phyloP scores from a whole-genome alignment of 306 rosid genomes.

The Medicago ruthenica region DNA sequence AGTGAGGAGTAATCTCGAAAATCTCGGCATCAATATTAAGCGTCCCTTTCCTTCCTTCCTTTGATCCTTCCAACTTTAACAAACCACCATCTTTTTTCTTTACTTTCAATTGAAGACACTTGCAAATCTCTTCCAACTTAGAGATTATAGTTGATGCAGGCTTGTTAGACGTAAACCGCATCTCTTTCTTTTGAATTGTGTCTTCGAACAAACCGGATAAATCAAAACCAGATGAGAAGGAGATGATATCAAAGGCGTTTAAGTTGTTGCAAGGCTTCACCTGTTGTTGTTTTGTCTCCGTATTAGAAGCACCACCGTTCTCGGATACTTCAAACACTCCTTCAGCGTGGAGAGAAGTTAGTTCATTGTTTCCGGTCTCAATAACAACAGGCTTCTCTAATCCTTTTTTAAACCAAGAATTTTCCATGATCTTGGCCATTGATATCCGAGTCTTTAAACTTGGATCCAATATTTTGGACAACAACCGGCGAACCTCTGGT shows the following conservation, averaged over 20 bases:
- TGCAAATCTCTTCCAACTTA: constrained; percentile 78
- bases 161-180: constrained; percentile 72
- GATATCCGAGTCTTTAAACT: constrained; percentile 80
- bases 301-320: constrained; percentile 40
- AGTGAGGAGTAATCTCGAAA: constrained; percentile 75
- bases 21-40: constrained; percentile 79
- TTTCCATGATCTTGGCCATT: constrained; percentile 67
- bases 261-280: constrained; percentile 63
- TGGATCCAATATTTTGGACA: constrained; percentile 83
- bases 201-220: constrained; percentile 87
- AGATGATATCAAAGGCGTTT: constrained; percentile 93
- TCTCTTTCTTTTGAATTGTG: constrained; percentile 62
- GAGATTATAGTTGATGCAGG: constrained; percentile 69
- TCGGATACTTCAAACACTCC: constrained; percentile 55
- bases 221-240: constrained; percentile 89
- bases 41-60: constrained; percentile 78
- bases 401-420: constrained; percentile 80
- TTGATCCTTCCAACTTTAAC: constrained; percentile 75
- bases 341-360: constrained; percentile 52
- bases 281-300: constrained; percentile 58
- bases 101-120: constrained; percentile 62
- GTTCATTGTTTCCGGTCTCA: constrained; percentile 44
- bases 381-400: constrained; percentile 45
- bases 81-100: constrained; percentile 80
- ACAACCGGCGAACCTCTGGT: constrained; percentile 68